Percentiles rank a stretch among this genome's conserved stretches.
Evolutionary conservation across 176 grass and related monocot genomes (phyloP).

Genomic region (Juncus inflexus): DNA sequence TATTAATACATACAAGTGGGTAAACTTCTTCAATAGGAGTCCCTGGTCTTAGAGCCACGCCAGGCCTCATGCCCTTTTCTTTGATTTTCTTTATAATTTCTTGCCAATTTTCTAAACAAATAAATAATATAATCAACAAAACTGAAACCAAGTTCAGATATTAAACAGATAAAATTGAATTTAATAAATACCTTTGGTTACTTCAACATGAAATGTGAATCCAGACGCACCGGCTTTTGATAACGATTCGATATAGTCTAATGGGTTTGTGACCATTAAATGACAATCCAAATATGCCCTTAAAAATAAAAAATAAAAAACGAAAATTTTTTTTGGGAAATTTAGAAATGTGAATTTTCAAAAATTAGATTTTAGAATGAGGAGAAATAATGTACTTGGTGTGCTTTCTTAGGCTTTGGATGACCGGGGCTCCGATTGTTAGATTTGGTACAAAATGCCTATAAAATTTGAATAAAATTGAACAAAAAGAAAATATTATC

Average conservation of each 20-base stretch:
- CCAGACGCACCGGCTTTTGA: slow-evolving; percentile 92
- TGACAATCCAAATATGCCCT: slow-evolving; percentile 99
- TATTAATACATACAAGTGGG: slow-evolving; percentile 51
- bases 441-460: slow-evolving; percentile 97
- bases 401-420: slow-evolving; percentile 85
- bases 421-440: slow-evolving; percentile 83
- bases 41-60: slow-evolving; percentile 86
- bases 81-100: slow-evolving; percentile 73
- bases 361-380: slow-evolving; percentile 2
- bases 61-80: slow-evolving; percentile 73
- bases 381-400: slow-evolving; percentile 54
- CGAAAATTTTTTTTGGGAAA: slow-evolving; percentile 22
- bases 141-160: too few species aligned
- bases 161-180: neutral
- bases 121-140: neutral
- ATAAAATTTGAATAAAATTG: neutral
- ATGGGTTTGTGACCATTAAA: slow-evolving; percentile 98
- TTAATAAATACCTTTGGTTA: slow-evolving; percentile 52
- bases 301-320: slow-evolving; percentile 26
- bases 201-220: slow-evolving; percentile 98
- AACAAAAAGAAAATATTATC: too few species aligned
- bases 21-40: slow-evolving; percentile 87
- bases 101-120: slow-evolving; percentile 77
- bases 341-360: neutral
- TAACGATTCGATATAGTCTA: slow-evolving; percentile 71